Base-by-base conservation (phyloP, 331 rosid genomes). In the Pyrus hybrid region DNA sequence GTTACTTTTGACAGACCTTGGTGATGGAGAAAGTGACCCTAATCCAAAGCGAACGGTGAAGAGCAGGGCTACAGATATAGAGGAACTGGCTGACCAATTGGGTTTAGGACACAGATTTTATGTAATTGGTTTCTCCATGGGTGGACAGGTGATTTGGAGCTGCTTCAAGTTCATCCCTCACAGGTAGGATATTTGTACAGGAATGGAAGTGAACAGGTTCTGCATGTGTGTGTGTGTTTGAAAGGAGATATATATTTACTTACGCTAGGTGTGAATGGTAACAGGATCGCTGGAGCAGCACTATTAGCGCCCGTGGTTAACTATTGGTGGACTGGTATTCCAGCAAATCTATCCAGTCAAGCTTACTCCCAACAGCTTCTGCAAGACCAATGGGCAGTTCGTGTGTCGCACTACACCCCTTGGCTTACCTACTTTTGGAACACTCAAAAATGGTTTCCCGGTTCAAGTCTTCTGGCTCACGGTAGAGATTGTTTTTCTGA, bases 11-110 rank as follows among this genome's bases (percentile, higher is more conserved):
- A 94, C 81, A 92, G 91, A 80, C 93, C 99, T 76, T n/a, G 99
- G 99, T 75, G 89, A 94, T 77, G 97, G 97, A 41, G 98, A 93
- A 80, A 93, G 98, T 37, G 98, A 91, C 76, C 97, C 96, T n/a
- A 86, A 93, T 87, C 98, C 96, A 74, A 86, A 89, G 71, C 81
- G 88, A 72, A 87, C 93, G 3, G 71, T 62, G 25, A 92, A 94
- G 82, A 87, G 92, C 86, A 67, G 86, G 65, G 96, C 96, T 64
- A 43, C 76, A 60, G 97, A 94, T 86, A 78, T 92, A 63, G 99
- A 92, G 80, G 96, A 90, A 75, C 92, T 94, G 81, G 96, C 97
- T 67, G 97, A 91, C 85, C 82, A 90, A 56, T 80, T 91, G 74
- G 84, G 76, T 54, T 75, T 94, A 41, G 99, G 99, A 7, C 68